phyloP scores from a whole-genome alignment of 306 rosid genomes.

The Glycine tomentella region DNA sequence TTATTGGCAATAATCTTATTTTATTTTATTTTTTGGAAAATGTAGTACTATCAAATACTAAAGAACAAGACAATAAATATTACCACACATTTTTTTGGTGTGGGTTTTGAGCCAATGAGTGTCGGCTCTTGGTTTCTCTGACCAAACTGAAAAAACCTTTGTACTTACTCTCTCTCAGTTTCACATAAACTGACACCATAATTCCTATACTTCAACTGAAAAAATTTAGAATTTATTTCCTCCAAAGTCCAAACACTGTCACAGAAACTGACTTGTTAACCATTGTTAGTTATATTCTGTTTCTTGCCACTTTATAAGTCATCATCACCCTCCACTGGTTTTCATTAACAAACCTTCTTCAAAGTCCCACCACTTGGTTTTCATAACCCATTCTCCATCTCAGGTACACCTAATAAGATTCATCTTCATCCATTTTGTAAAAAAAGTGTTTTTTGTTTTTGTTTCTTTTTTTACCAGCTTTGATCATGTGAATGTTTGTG shows the following conservation, averaged over 20 bases:
- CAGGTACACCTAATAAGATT: conserved; percentile 45
- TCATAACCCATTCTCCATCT: conserved; percentile 17
- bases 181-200: conserved; percentile 3
- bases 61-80: not conserved
- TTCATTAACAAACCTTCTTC: conserved; percentile 19
- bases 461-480: not conserved
- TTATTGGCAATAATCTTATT: not conserved
- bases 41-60: too few species aligned
- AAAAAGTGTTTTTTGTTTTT: too few species aligned
- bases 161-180: not conserved
- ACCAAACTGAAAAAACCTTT: conserved; percentile 15
- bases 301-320: not conserved
- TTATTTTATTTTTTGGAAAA: too few species aligned
- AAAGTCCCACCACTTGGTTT: not conserved
- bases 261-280: conserved; percentile 36
- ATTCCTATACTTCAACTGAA: not conserved
- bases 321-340: conserved; percentile 17
- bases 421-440: not conserved
- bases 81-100: not conserved
- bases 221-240: not conserved
- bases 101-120: conserved; percentile 39
- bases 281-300: conserved; percentile 33
- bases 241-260: not conserved
- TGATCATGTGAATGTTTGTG: conserved; percentile 26
- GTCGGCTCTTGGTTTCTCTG: conserved; percentile 67